phyloP scores from a whole-genome alignment of 2,329 filamentous ascomycete species.

The Penicillium sp. region DNA sequence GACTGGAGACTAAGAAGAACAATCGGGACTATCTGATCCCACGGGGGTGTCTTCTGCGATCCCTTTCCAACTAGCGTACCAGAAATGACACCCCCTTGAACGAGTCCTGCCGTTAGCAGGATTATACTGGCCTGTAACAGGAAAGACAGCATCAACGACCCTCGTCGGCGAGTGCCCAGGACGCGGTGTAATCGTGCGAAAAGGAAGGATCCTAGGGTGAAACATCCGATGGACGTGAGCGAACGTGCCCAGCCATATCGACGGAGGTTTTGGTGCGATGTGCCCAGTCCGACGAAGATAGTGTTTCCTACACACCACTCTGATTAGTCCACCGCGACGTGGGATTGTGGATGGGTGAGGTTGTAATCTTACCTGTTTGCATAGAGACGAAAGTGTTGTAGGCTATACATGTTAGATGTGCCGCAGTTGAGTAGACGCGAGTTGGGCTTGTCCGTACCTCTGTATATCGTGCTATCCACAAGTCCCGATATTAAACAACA shows the following conservation, averaged over 20 bases:
- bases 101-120: conserved; percentile 26
- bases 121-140: conserved; percentile 28
- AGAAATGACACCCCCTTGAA: conserved; percentile 25
- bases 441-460: conserved; percentile 16
- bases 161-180: conserved; percentile 22
- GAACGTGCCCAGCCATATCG: conserved; percentile 46
- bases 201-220: conserved; percentile 40
- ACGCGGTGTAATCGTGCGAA: conserved; percentile 39
- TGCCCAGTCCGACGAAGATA: conserved; percentile 44
- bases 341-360: not conserved
- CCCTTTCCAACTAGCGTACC: conserved; percentile 9
- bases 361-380: conserved; percentile 29
- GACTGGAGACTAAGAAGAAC: conserved; percentile 32
- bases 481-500: conserved; percentile 31
- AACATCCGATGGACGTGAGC: conserved; percentile 45
- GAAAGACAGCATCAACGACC: conserved; percentile 29
- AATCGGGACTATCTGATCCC: conserved; percentile 30
- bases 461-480: conserved; percentile 32
- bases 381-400: conserved; percentile 47
- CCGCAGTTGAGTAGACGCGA: not conserved
- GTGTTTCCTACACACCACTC: conserved; percentile 35
- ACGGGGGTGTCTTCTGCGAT: conserved; percentile 5
- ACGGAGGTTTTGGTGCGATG: conserved; percentile 40
- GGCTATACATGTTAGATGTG: conserved; percentile 23
- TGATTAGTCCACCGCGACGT: not conserved